Conservation (phyloP, 371 early-diverging fungal species). For the Mucor piriformis region DNA sequence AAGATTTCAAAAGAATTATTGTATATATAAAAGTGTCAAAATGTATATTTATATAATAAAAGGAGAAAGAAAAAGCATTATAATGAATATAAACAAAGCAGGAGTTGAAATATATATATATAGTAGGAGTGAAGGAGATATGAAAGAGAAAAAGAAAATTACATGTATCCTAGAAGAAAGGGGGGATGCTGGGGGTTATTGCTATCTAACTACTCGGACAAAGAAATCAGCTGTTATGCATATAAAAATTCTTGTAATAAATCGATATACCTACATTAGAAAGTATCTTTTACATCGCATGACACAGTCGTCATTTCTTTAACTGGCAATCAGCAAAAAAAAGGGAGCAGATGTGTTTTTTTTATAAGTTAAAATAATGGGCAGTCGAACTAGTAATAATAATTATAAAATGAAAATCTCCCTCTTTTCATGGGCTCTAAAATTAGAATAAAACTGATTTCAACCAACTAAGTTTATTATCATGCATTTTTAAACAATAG, state of each 20-base stretch:
- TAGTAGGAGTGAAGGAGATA: conserved; percentile 2
- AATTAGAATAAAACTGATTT: not conserved
- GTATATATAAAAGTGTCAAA: conserved; percentile 1
- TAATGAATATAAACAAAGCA: conserved; percentile 4
- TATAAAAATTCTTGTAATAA: not conserved
- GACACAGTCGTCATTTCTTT: not conserved
- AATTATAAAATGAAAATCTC: not conserved
- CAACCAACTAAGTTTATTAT: conserved; percentile 1
- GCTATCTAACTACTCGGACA: not conserved
- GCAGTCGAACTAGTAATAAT: not conserved
- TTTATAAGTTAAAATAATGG: not conserved
- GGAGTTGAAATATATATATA: conserved; percentile 1
- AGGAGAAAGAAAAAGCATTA: not conserved
- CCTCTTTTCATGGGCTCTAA: not conserved
- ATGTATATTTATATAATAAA: not conserved
- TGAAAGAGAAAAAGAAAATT: not conserved
- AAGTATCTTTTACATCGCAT: not conserved
- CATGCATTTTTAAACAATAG: not conserved
- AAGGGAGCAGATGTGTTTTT: not conserved
- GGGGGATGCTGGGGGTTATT: not conserved
- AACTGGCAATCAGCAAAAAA: not conserved
- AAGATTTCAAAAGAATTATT: not conserved
- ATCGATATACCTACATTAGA: not conserved
- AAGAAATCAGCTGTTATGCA: not conserved
- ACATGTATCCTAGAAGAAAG: not conserved